Evolutionary conservation across 225 moss, liverwort and hornwort species (phyloP).

Genomic region (Thuidium tamariscinum): DNA sequence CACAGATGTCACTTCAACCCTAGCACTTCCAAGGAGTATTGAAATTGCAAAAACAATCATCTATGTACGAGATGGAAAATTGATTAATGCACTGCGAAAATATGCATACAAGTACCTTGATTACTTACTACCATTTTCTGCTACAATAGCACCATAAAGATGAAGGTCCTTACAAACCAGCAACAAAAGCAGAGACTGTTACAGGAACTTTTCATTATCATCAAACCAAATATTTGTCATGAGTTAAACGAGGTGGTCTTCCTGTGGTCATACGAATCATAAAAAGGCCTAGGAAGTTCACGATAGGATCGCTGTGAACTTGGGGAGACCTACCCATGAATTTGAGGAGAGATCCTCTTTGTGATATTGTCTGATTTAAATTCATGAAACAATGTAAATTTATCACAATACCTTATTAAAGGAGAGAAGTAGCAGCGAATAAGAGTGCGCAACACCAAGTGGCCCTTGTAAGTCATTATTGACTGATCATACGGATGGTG

Average conservation of each 20-base stretch:
- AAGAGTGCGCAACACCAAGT: conserved; percentile 81
- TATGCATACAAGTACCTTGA: no score
- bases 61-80: no score
- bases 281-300: no score
- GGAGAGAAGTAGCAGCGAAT: conserved; percentile 97
- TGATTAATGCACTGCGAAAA: no score
- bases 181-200: neutral
- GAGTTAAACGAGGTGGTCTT: neutral
- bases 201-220: neutral
- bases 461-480: conserved; percentile 90
- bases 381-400: neutral
- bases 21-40: no score
- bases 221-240: neutral
- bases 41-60: no score
- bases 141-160: neutral
- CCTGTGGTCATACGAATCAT: neutral
- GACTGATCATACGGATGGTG: conserved; percentile 89
- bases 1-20: neutral
- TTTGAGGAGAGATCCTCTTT: neutral
- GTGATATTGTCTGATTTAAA: no score
- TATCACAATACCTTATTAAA: conserved; percentile 28
- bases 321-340: neutral
- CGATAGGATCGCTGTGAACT: neutral
- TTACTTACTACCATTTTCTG: no score
- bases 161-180: neutral